These are phyloP conservation scores for Fagopyrum homotropicum DNA, from an alignment of 148 eudicot species.

Conservation along the genomic window DNA sequence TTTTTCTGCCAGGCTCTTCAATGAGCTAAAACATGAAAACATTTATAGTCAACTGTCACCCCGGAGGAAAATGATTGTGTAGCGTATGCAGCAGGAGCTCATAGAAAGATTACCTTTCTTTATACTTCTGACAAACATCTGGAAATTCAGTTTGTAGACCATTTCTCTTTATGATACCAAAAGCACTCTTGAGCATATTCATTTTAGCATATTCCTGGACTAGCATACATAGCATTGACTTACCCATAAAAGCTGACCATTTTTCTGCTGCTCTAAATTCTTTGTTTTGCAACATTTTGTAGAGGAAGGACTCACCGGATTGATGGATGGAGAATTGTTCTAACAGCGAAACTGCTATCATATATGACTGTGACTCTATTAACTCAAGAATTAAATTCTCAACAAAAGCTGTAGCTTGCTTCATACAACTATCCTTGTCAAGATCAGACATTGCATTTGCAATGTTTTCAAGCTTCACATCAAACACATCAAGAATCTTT, in stretches of 20 bases:
- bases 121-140: constrained; percentile 66
- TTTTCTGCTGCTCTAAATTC: constrained; percentile 87
- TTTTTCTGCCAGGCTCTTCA: constrained; percentile 91
- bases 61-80: not conserved
- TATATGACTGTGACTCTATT: constrained; percentile 61
- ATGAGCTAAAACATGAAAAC: constrained; percentile 43
- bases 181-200: constrained; percentile 57
- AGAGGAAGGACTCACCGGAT: constrained; percentile 58
- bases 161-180: constrained; percentile 69
- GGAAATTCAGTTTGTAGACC: constrained; percentile 71
- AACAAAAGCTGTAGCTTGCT: constrained; percentile 42
- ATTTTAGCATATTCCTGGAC: constrained; percentile 54
- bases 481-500: constrained; percentile 63
- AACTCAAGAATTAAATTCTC: constrained; percentile 52
- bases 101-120: constrained; percentile 60
- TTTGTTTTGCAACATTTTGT: constrained; percentile 48
- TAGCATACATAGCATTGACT: constrained; percentile 62
- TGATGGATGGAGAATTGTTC: constrained; percentile 63
- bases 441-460: constrained; percentile 37
- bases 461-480: constrained; percentile 46
- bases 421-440: constrained; percentile 24
- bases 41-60: not conserved
- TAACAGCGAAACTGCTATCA: constrained; percentile 67
- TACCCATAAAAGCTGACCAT: constrained; percentile 91
- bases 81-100: not conserved